These are phyloP conservation scores for Rutstroemia sp. DNA, from an alignment of 2,329 filamentous ascomycete genomes.

Conservation along the genomic window DNA sequence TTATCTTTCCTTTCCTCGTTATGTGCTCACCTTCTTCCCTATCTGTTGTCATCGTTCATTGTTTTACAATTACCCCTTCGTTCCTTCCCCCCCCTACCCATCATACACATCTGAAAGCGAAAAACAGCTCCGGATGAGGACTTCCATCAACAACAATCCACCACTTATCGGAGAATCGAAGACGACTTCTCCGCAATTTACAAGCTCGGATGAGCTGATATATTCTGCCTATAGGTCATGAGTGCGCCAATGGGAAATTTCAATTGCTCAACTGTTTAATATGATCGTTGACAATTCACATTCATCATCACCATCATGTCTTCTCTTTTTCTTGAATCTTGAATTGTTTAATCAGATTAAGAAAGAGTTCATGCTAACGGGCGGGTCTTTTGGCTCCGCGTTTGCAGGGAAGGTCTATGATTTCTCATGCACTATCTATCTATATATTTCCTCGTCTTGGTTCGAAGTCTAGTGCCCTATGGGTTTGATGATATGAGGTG, in stretches of 20 bases:
- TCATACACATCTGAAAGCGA: too few relatives aligned
- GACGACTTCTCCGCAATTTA: constrained; percentile 3
- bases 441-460: not conserved
- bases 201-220: constrained; percentile 6
- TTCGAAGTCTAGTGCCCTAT: not conserved
- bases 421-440: not conserved
- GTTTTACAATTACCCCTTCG: too few relatives aligned
- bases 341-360: too few relatives aligned
- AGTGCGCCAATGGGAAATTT: not conserved
- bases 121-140: too few relatives aligned
- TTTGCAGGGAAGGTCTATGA: not conserved
- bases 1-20: not conserved
- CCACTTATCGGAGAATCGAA: not conserved
- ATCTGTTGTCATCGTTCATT: too few relatives aligned
- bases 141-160: not conserved
- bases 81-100: too few relatives aligned
- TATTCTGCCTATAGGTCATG: constrained; percentile 3
- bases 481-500: too few relatives aligned
- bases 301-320: too few relatives aligned
- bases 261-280: not conserved
- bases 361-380: not conserved
- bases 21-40: too few relatives aligned
- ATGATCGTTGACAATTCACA: too few relatives aligned
- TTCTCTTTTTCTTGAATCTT: too few relatives aligned
- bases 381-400: not conserved